A percentile compares a stretch with the other conserved stretches of the same genome.
Conservation (phyloP, 441 rosid species). For the Pelargonium exstipulatum region DNA sequence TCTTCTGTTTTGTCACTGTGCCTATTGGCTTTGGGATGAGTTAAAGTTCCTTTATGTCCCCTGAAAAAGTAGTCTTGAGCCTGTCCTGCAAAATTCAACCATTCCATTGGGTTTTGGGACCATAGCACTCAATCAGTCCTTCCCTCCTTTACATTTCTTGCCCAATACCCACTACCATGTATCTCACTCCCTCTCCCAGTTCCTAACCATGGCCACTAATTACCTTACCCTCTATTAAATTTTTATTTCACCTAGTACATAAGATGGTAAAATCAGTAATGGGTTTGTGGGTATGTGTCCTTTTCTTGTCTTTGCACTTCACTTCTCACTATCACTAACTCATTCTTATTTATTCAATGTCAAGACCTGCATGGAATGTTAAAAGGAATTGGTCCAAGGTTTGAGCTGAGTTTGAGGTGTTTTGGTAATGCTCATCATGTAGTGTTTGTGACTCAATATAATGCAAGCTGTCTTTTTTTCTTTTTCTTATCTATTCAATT, state of each 20-base stretch:
- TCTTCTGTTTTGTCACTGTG: constrained; percentile 26
- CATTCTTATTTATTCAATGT: neutral
- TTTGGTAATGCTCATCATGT: neutral
- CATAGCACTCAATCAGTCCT: constrained; percentile 10
- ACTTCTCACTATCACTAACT: neutral
- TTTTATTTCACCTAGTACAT: neutral
- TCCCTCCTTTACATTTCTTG: neutral
- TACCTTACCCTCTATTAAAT: neutral
- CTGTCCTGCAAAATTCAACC: constrained; percentile 27
- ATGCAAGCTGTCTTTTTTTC: neutral
- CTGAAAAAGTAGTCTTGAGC: constrained; percentile 21
- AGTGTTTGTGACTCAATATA: neutral
- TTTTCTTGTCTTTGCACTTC: constrained; percentile 11
- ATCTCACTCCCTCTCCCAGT: neutral
- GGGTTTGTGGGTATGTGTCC: constrained; percentile 9
- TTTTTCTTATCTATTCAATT: neutral
- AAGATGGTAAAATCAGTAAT: constrained; percentile 2
- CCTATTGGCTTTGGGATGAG: constrained; percentile 27
- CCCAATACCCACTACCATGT: constrained; percentile 5
- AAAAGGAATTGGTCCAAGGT: neutral
- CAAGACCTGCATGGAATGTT: constrained; percentile 3
- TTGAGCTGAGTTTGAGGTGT: neutral
- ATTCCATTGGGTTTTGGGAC: constrained; percentile 18
- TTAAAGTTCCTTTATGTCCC: constrained; percentile 29
- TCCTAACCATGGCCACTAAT: neutral